These are phyloP conservation scores for Leccinum obscurum DNA, from an alignment of 768 basidiomycete species.

Conservation along the genomic window DNA sequence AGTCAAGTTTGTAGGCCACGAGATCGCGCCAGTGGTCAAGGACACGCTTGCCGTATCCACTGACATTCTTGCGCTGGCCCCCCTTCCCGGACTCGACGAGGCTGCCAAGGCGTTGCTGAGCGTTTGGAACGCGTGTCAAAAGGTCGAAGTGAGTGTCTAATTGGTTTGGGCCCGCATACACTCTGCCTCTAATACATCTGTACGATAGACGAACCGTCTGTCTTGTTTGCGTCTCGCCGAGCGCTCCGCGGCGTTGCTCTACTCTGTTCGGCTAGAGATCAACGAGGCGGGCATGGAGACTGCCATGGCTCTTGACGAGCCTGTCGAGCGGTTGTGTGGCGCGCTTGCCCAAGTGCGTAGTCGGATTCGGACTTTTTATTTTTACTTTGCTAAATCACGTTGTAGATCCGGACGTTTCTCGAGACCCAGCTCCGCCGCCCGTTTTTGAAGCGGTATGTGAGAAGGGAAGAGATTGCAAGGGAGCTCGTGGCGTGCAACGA, in stretches of 20 bases:
- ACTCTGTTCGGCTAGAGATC: conserved; percentile 64
- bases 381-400: neutral
- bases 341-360: conserved; percentile 47
- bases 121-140: conserved; percentile 66
- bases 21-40: conserved; percentile 34
- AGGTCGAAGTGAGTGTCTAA: conserved; percentile 53
- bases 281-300: conserved; percentile 55
- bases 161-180: neutral
- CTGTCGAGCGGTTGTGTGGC: conserved; percentile 38
- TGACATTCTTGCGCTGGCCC: conserved; percentile 46
- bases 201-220: conserved; percentile 59
- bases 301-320: conserved; percentile 47
- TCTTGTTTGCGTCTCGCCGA: conserved; percentile 71
- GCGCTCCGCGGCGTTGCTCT: conserved; percentile 66
- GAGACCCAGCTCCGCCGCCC: conserved; percentile 62
- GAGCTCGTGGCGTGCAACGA: conserved; percentile 54
- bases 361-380: too few species aligned
- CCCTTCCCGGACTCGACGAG: conserved; percentile 53
- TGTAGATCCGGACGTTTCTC: conserved; percentile 52
- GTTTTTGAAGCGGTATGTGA: conserved; percentile 77
- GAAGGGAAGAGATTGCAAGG: conserved; percentile 64
- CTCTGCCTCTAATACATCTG: neutral
- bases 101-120: conserved; percentile 52
- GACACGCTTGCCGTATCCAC: conserved; percentile 38
- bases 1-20: conserved; percentile 35